These are phyloP conservation scores for Talaromyces nanjingensis DNA, from an alignment of 495 filamentous ascomycete species.

Conservation along the genomic window DNA sequence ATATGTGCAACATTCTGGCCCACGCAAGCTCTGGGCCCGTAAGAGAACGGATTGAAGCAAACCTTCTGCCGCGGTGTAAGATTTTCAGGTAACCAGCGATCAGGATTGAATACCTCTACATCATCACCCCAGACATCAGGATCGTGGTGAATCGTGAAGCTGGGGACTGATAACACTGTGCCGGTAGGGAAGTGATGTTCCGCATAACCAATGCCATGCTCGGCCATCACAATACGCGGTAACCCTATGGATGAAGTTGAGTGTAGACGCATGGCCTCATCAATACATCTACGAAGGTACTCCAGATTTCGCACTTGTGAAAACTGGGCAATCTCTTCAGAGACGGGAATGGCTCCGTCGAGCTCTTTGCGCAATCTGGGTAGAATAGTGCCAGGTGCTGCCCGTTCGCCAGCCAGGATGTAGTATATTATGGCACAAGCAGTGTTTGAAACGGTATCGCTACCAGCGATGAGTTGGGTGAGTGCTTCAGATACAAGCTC, in stretches of 20 bases:
- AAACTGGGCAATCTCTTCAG: slow-evolving; percentile 49
- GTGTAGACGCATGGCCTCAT: slow-evolving; percentile 74
- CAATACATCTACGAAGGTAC: slow-evolving; percentile 65
- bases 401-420: slow-evolving; percentile 38
- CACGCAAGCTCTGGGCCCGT: slow-evolving; percentile 68
- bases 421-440: slow-evolving; percentile 70
- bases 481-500: slow-evolving; percentile 75
- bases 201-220: slow-evolving; percentile 38
- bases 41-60: slow-evolving; percentile 69
- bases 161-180: slow-evolving; percentile 64
- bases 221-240: slow-evolving; percentile 59
- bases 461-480: slow-evolving; percentile 75
- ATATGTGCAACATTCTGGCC: slow-evolving; percentile 77
- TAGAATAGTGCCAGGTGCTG: slow-evolving; percentile 51
- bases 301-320: slow-evolving; percentile 57
- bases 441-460: slow-evolving; percentile 74
- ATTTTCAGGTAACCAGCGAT: slow-evolving; percentile 50
- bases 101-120: slow-evolving; percentile 68
- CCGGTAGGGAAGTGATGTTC: slow-evolving; percentile 58
- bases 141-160: slow-evolving; percentile 72
- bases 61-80: slow-evolving; percentile 54
- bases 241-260: slow-evolving; percentile 73
- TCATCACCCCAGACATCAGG: slow-evolving; percentile 64
- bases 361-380: slow-evolving; percentile 59
- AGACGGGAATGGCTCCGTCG: slow-evolving; percentile 49